Evolutionary conservation across 2,329 filamentous ascomycete genomes (phyloP), one percentile per base, ranked within the genome.

Genomic region (Botrytis pseudocinerea): DNA sequence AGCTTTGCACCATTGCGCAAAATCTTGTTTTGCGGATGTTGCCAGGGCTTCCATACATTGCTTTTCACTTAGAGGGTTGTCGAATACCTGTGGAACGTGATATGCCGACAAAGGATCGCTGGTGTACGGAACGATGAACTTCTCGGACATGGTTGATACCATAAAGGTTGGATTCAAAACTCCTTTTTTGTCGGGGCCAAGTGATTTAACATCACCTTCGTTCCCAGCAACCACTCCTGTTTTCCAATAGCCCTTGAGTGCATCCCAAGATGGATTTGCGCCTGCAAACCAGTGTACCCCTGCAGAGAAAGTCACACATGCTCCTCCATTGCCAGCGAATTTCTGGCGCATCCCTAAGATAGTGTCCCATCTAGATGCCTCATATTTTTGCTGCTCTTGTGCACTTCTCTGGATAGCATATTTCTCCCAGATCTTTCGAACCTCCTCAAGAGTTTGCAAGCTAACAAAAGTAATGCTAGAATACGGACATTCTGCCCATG

Each of bases 371-470:
- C 32, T 68, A 22, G 64, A 25, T 12, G 64, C 64, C 46, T 68
- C 65, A 40, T 54, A 54, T 20, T 12, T 54, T 22, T 54, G 14
- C 32, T 68, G 65, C 14, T n/a, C 46, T 32, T 54, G 22, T 57
- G 46, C 10, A 16, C 65, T 54, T 57, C 69, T 65, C 59, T 64
- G 5, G 7, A 65, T 38, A 54, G 32, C 22, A 25, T 71, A 71
- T 32, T 57, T 42, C 22, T 61, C 38, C 59, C 60, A 71, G 32
- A 71, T 42, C 25, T 57, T 65, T 61, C 69, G 40, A 18, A 71
- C 35, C 28, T 54, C 69, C 3, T 65, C 57, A 35, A 65, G 35
- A 61, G 32, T 64, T 54, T 65, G 44, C 40, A 65, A 42, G 44
- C 59, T 71, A 22, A 42, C 14, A 42, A 71, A 71, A 22, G 7